Percentiles rank a stretch among this genome's conserved stretches.
Evolutionary conservation across 345 rosid genomes (phyloP).

Genomic region (Rhodomyrtus tomentosa): DNA sequence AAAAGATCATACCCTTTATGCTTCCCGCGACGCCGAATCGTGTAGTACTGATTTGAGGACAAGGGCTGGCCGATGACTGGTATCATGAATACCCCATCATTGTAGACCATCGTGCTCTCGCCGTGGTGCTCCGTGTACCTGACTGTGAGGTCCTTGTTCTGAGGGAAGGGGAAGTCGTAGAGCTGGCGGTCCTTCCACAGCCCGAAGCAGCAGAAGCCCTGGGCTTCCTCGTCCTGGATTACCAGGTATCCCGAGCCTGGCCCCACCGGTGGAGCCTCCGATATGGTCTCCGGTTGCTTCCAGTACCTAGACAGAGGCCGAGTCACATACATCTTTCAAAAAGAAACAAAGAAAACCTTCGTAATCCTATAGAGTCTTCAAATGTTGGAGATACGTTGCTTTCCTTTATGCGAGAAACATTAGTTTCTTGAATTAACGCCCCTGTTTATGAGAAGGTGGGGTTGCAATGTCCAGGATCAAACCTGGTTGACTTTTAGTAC

Average conservation of each 20-base stretch:
- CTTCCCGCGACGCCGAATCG: slow-evolving; percentile 2
- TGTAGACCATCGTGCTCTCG: not conserved
- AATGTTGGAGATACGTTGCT: not conserved
- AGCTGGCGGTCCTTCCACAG: slow-evolving; percentile 3
- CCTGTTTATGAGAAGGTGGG: not conserved
- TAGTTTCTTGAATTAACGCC: not conserved
- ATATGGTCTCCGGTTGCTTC: slow-evolving; percentile 12
- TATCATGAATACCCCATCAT: slow-evolving; percentile 8
- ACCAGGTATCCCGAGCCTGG: slow-evolving; percentile 34
- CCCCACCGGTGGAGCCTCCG: slow-evolving; percentile 21
- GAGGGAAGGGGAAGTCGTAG: slow-evolving; percentile 30
- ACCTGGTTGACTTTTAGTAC: not conserved
- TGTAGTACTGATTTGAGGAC: slow-evolving; percentile 21
- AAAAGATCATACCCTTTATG: slow-evolving; percentile 9
- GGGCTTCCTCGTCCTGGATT: slow-evolving; percentile 32
- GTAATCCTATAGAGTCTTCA: not conserved
- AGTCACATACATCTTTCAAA: slow-evolving; percentile 24
- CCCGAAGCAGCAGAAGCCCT: slow-evolving; percentile 19
- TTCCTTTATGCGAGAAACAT: not conserved
- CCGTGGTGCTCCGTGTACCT: not conserved
- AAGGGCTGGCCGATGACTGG: slow-evolving; percentile 30
- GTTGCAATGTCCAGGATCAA: not conserved
- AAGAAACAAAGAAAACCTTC: not conserved
- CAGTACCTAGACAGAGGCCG: slow-evolving; percentile 38
- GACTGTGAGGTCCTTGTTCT: slow-evolving; percentile 21